Evolutionary conservation across 371 early-diverging fungal genomes (phyloP), one percentile per base, ranked within the genome.

Genomic region (Apophysomyces ossiformis): DNA sequence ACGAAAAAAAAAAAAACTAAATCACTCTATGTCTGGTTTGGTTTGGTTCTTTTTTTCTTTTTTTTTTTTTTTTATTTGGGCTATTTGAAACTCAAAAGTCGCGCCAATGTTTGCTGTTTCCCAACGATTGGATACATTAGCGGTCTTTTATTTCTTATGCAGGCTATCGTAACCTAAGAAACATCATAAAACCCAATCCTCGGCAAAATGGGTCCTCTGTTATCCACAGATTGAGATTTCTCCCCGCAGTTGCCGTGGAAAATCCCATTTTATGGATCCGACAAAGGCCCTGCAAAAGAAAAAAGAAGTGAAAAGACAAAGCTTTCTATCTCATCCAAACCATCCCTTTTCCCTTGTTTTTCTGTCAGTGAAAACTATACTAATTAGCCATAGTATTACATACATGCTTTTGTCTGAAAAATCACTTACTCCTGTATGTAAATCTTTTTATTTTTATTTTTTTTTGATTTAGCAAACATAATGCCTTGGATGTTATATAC

Each of bases 121-220:
- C 50, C n/a, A 50, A 50, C 50, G 18, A 50, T 50, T 50, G 50
- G 50, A 50, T 50, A 16, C 50, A 21, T 50, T 9, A 50, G 50
- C 50, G 50, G 50, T 50, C 50, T 50, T 50, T 50, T 50, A 50
- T 50, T 50, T 50, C 35, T 50, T 50, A 50, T 50, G 50, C 50
- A 50, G 50, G 50, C 50, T 5, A 50, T 50, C n/a, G 50, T 50
- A 21, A 50, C 41, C 8, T 41, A 11, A 13, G 13, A 41, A 26
- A 26, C 26, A 26, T 26, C 26, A 41, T 41, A 13, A 41, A 41
- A 41, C 50, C 50, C 50, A 50, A 50, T 50, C 50, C 50, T 50
- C 50, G 50, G 50, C 50, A 50, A 50, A 50, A 50, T 50, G 50
- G 50, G 21, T 50, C 21, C 50, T 21, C n/a, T 18, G 13, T 21